Evolutionary conservation across 805 yeast genomes (phyloP).

Genomic region (Torulaspora franciscae): DNA sequence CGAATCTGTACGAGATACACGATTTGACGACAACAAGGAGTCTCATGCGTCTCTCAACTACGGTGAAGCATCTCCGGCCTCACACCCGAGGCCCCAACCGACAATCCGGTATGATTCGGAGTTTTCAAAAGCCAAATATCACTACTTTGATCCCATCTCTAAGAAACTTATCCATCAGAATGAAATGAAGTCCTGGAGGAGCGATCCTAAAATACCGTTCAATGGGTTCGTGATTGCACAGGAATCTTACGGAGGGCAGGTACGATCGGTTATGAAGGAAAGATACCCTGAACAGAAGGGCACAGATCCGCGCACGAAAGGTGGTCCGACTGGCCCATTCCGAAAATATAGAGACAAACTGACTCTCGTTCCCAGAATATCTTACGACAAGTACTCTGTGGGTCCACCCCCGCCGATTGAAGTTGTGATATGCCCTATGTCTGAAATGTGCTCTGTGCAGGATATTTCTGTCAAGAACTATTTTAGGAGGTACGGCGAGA

Average conservation of each 20-base stretch:
- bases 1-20: neutral
- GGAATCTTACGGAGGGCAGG: conserved; percentile 17
- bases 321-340: conserved; percentile 4
- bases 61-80: neutral
- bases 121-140: conserved; percentile 25
- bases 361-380: conserved; percentile 28
- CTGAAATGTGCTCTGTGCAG: conserved; percentile 16
- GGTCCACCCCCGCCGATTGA: conserved; percentile 72
- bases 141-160: conserved; percentile 30
- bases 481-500: conserved; percentile 58
- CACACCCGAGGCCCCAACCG: conserved; percentile 22
- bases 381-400: conserved; percentile 65
- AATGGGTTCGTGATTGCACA: conserved; percentile 26
- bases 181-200: conserved; percentile 27
- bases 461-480: conserved; percentile 41
- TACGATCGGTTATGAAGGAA: conserved; percentile 17
- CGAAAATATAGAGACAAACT: conserved; percentile 20
- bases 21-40: neutral
- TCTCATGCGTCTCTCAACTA: neutral
- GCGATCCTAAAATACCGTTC: conserved; percentile 19
- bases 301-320: conserved; percentile 27
- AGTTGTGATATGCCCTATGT: conserved; percentile 57
- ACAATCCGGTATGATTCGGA: conserved; percentile 22
- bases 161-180: conserved; percentile 21
- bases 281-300: conserved; percentile 20